Base-by-base conservation (phyloP, 108 stramenopile genomes). In the Nitzschia inconspicua region DNA sequence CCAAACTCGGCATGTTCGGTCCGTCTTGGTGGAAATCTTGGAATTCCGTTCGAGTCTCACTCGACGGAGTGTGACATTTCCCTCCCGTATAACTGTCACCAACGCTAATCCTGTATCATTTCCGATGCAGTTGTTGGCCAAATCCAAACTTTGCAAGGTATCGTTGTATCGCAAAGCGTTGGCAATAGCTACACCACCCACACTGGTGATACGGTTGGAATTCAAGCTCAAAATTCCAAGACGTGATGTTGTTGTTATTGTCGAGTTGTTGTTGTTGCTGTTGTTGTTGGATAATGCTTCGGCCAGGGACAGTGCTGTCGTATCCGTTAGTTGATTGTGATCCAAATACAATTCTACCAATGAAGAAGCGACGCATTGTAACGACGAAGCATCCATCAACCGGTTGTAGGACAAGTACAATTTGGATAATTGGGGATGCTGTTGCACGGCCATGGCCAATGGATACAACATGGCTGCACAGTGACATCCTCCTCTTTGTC, bases 301-400 rank as follows among this genome's bases (percentile, higher is more conserved):
- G 1, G 80, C 78, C 7, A 84, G 20, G 10, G 49, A 29, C 28
- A 65, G 34, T 0, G 64, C 80, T 22, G 73, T 61, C 0, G 49
- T n/a, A 22, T 50, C 46, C 10, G 60, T 54, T 20, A 87, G 65
- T 4, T 48, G 34, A 48, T 87, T 87, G 46, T 79, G 53, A 64
- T 78, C 69, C 51, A 83, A 57, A 49, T 79, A 65, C 24, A 85
- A 26, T 55, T 78, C 72, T n/a, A 44, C 30, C 18, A 79, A 24
- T 0, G 31, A 35, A 25, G 65, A 34, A 36, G 7, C 18, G 37
- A 68, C 73, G n/a, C 56, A 23, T 32, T 35, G 22, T 5, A 78
- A 13, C 0, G 39, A 43, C 20, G 34, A 14, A 3, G 48, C 48
- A 43, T 74, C 40, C 19, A 4, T 34, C 39, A 78, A 24, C 18